Evolutionary conservation across 1,284 basidiomycete genomes (phyloP).

Genomic region (Spongispora temasekensis): DNA sequence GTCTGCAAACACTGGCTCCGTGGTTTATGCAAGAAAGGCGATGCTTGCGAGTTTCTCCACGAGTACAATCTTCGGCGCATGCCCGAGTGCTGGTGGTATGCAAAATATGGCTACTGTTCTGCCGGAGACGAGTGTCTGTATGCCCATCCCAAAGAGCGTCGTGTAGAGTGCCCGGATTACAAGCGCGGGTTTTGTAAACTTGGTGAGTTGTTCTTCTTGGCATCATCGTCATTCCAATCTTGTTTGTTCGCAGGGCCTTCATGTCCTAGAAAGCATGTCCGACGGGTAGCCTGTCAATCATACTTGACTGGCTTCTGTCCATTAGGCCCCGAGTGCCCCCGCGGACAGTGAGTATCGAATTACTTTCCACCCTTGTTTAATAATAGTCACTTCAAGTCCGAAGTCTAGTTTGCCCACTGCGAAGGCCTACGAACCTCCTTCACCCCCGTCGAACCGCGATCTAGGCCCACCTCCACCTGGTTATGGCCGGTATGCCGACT

Average conservation of each 20-base stretch:
- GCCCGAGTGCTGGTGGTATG: slow-evolving; percentile 99
- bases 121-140: slow-evolving; percentile 98
- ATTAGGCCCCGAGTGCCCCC: slow-evolving; percentile 85
- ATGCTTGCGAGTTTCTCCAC: slow-evolving; percentile 98
- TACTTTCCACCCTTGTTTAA: slow-evolving; percentile 16
- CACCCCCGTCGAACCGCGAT: slow-evolving; percentile 73
- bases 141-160: slow-evolving; percentile 93
- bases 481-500: slow-evolving; percentile 83
- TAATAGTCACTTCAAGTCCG: slow-evolving; percentile 49
- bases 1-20: slow-evolving; percentile 99
- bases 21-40: slow-evolving; percentile 98
- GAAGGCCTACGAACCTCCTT: slow-evolving; percentile 79
- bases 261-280: slow-evolving; percentile 93
- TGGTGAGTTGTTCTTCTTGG: slow-evolving; percentile 50
- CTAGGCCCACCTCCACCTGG: slow-evolving; percentile 91
- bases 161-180: slow-evolving; percentile 95
- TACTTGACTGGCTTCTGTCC: slow-evolving; percentile 97
- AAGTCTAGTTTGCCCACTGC: slow-evolving; percentile 73
- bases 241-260: slow-evolving; percentile 61
- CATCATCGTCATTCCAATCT: not conserved
- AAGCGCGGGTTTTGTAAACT: slow-evolving; percentile 94
- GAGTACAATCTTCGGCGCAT: slow-evolving; percentile 98
- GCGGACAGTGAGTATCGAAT: slow-evolving; percentile 79
- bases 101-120: slow-evolving; percentile 97
- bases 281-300: slow-evolving; percentile 86